A percentile compares a stretch with the other conserved stretches of the same genome.
Conservation (phyloP, 2,329 filamentous ascomycete species). For the Penicillium sp. region DNA sequence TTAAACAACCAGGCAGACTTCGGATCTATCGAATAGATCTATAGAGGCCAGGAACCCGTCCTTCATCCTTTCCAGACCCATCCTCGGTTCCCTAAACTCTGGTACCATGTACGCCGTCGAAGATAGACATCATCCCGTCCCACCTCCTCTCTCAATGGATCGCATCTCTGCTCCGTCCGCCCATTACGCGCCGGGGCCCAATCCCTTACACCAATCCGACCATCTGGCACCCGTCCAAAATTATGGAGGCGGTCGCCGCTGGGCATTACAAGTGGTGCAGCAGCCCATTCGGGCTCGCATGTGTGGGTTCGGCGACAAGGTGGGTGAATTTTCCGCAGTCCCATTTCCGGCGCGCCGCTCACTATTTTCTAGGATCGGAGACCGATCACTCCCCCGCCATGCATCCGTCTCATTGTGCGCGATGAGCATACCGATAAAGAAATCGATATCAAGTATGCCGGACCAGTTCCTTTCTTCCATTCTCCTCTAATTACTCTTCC, state of each 20-base stretch:
- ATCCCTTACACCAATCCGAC: conserved; percentile 32
- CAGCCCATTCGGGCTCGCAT: conserved; percentile 91
- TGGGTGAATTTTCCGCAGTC: conserved; percentile 41
- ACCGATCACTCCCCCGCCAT: conserved; percentile 93
- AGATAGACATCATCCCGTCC: conserved; percentile 37
- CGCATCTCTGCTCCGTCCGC: conserved; percentile 38
- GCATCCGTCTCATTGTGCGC: conserved; percentile 76
- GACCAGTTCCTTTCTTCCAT: background rate
- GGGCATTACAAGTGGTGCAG: conserved; percentile 76
- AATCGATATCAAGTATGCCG: conserved; percentile 73
- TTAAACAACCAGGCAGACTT: conserved; percentile 1
- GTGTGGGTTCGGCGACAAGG: conserved; percentile 99
- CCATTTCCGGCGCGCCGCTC: conserved; percentile 1
- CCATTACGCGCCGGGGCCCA: conserved; percentile 38
- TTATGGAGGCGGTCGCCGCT: conserved; percentile 45
- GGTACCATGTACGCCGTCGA: conserved; percentile 42
- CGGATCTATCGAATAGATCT: conserved; percentile 6
- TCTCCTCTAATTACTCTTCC: background rate
- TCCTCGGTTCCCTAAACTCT: conserved; percentile 27
- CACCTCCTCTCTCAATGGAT: conserved; percentile 43
- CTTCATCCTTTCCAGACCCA: conserved; percentile 12
- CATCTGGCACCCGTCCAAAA: conserved; percentile 43
- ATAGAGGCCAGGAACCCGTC: conserved; percentile 10
- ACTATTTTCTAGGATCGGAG: conserved; percentile 70
- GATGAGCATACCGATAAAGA: conserved; percentile 75